Percentiles rank a stretch among this genome's conserved stretches.
These are phyloP conservation scores for Nepenthes mirabilis DNA, from an alignment of 148 eudicot genomes.

Conservation along the genomic window DNA sequence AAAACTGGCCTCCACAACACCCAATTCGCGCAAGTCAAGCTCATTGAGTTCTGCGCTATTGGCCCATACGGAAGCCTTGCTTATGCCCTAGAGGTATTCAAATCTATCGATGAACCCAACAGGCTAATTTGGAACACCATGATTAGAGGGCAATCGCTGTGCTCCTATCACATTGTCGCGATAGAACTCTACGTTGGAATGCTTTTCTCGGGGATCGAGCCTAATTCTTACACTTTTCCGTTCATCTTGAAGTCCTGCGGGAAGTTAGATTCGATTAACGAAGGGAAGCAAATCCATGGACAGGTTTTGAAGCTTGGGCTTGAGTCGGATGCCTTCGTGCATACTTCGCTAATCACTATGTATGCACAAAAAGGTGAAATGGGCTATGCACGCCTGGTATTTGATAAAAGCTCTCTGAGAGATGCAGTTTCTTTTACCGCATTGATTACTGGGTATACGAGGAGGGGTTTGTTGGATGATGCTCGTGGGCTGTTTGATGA, in stretches of 20 bases:
- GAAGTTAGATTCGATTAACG: constrained; percentile 13
- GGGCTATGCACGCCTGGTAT: constrained; percentile 28
- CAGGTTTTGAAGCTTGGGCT: constrained; percentile 44
- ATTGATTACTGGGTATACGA: constrained; percentile 24
- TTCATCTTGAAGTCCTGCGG: constrained; percentile 42
- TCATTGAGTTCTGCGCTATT: constrained; percentile 30
- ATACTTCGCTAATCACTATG: constrained; percentile 47
- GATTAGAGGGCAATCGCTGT: constrained; percentile 31
- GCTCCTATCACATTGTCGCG: constrained; percentile 15
- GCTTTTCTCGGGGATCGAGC: constrained; percentile 26
- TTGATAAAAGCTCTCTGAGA: constrained; percentile 29
- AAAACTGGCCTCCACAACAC: constrained; percentile 44
- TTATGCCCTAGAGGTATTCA: constrained; percentile 27
- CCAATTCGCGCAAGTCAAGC: constrained; percentile 30
- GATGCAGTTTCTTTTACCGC: constrained; percentile 39
- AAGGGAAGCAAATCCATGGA: constrained; percentile 43
- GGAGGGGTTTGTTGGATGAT: constrained; percentile 32
- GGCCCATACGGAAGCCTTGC: constrained; percentile 22
- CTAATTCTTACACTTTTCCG: constrained; percentile 57
- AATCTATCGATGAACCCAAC: constrained; percentile 33
- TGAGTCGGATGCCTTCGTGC: constrained; percentile 36
- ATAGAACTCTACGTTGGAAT: constrained; percentile 31
- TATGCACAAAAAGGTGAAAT: constrained; percentile 28
- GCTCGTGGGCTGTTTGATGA: constrained; percentile 48
- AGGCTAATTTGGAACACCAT: constrained; percentile 47